phyloP scores from a whole-genome alignment of 2,329 filamentous ascomycete genomes.

The Paecilomyces variotii region DNA sequence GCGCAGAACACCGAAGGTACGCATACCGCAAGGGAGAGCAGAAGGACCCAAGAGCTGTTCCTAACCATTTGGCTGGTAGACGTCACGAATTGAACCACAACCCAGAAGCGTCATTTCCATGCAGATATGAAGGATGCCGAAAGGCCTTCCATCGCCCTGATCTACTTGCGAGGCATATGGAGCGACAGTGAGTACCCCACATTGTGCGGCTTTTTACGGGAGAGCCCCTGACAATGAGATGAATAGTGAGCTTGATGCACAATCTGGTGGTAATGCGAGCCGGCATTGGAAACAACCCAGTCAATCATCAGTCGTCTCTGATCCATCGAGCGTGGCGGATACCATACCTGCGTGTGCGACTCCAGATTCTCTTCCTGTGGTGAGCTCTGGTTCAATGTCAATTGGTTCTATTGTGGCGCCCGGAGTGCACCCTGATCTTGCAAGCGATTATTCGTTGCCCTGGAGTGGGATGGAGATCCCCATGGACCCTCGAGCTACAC shows the following conservation, averaged over 20 bases:
- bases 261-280: constrained; percentile 17
- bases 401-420: constrained; percentile 28
- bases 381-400: constrained; percentile 25
- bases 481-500: constrained; percentile 19
- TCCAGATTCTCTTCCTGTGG: constrained; percentile 15
- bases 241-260: constrained; percentile 27
- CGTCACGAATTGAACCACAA: constrained; percentile 46
- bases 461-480: constrained; percentile 30
- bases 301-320: constrained; percentile 14
- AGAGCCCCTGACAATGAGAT: constrained; percentile 5
- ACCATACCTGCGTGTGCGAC: constrained; percentile 16
- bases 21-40: neutral
- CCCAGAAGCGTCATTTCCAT: constrained; percentile 38
- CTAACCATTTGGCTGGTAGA: constrained; percentile 14
- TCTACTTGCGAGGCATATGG: constrained; percentile 41
- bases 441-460: constrained; percentile 22
- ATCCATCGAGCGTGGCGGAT: constrained; percentile 14
- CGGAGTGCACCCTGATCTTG: constrained; percentile 24
- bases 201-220: neutral
- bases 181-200: constrained; percentile 37
- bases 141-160: constrained; percentile 43
- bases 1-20: constrained; percentile 41
- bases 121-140: constrained; percentile 35
- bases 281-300: constrained; percentile 18
- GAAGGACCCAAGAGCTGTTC: neutral